Evolutionary conservation across 306 rosid genomes (phyloP).

Genomic region (Glycine latifolia): DNA sequence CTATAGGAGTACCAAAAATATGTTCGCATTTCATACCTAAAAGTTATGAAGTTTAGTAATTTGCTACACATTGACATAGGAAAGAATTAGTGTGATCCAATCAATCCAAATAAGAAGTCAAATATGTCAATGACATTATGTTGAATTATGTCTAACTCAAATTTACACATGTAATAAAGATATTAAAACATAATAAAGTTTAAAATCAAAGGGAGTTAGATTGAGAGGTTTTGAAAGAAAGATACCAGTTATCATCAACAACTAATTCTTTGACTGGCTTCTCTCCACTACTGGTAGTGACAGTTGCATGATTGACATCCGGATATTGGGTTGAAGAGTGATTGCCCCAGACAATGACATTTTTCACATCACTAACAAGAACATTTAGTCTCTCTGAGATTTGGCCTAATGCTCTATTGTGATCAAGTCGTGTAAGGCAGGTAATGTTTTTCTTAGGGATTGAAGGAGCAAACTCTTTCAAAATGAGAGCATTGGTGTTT

Average conservation of each 20-base stretch:
- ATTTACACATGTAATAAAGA: background rate
- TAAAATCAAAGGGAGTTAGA: background rate
- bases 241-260: slow-evolving; percentile 70
- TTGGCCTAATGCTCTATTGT: slow-evolving; percentile 90
- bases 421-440: slow-evolving; percentile 91
- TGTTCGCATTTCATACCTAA: too few relatives aligned
- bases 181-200: background rate
- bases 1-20: too few relatives aligned
- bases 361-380: slow-evolving; percentile 75
- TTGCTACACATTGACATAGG: too few relatives aligned
- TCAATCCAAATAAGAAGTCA: too few relatives aligned
- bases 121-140: background rate
- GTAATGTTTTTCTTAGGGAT: slow-evolving; percentile 83
- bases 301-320: slow-evolving; percentile 84
- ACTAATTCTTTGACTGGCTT: slow-evolving; percentile 67
- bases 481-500: slow-evolving; percentile 85
- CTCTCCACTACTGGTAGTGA: slow-evolving; percentile 42
- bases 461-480: slow-evolving; percentile 88
- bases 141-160: background rate
- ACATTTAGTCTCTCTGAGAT: slow-evolving; percentile 78
- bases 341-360: slow-evolving; percentile 92
- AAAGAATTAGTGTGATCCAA: too few relatives aligned
- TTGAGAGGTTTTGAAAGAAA: slow-evolving; percentile 18
- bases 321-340: slow-evolving; percentile 98
- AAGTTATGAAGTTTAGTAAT: too few relatives aligned